These are phyloP conservation scores for Capsella rubella DNA, from an alignment of 441 rosid genomes.

Conservation along the genomic window DNA sequence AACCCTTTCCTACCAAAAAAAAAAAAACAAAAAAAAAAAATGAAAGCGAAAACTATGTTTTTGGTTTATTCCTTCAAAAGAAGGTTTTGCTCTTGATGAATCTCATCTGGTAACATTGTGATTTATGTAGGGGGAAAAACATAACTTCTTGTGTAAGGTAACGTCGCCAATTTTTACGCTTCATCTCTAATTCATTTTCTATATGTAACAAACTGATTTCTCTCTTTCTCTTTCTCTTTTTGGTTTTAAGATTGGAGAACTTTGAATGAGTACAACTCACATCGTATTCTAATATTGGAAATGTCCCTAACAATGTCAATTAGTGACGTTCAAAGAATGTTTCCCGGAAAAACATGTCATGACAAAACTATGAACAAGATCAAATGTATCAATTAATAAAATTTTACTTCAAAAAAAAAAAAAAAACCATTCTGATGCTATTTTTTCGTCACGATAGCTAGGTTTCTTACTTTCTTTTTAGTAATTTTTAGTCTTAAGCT, in stretches of 20 bases:
- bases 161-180: conserved; percentile 34
- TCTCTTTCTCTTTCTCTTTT: conserved; percentile 24
- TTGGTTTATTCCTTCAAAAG: conserved; percentile 9
- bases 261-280: conserved; percentile 26
- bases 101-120: conserved; percentile 12
- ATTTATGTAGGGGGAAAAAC: conserved; percentile 36
- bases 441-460: not conserved
- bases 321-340: conserved; percentile 6
- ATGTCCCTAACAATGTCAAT: conserved; percentile 19
- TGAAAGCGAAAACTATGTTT: not conserved
- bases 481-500: not conserved
- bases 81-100: conserved; percentile 44
- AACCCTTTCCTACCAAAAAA: conserved; percentile 42
- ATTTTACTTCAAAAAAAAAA: too few species aligned
- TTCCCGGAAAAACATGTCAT: not conserved
- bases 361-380: conserved; percentile 8
- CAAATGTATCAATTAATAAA: not conserved
- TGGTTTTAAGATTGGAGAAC: conserved; percentile 20
- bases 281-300: conserved; percentile 43
- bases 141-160: conserved; percentile 22
- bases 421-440: not conserved
- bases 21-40: conserved; percentile 2
- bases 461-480: not conserved
- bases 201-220: conserved; percentile 32
- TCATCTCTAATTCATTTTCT: conserved; percentile 38